A percentile compares a stretch with the other conserved stretches of the same genome.
Evolutionary conservation across 805 yeast genomes (phyloP).

Genomic region (Danielia oregonensis): DNA sequence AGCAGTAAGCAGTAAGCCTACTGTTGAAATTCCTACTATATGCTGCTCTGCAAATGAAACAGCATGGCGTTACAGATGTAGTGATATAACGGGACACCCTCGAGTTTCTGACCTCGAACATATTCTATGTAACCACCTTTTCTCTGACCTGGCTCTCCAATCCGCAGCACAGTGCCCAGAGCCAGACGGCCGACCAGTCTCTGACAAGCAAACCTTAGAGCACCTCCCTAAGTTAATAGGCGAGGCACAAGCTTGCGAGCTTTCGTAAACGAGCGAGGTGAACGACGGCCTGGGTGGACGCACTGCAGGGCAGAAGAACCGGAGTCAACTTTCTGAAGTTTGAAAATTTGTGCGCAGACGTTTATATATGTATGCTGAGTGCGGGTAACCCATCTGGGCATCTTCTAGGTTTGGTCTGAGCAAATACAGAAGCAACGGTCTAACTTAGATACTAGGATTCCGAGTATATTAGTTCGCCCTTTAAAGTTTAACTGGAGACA

Average conservation of each 20-base stretch:
- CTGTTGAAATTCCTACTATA: too few species aligned
- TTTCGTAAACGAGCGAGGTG: slow-evolving; percentile 19
- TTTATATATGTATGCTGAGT: not conserved
- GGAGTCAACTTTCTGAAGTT: slow-evolving; percentile 39
- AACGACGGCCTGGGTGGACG: too few species aligned
- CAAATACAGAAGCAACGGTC: slow-evolving; percentile 1
- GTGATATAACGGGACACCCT: slow-evolving; percentile 46
- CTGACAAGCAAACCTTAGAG: slow-evolving; percentile 15
- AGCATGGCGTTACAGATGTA: slow-evolving; percentile 25
- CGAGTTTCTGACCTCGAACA: slow-evolving; percentile 32
- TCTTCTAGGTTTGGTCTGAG: slow-evolving; percentile 1
- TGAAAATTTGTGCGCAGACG: slow-evolving; percentile 5
- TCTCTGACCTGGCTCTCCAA: slow-evolving; percentile 34
- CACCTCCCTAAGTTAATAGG: slow-evolving; percentile 40
- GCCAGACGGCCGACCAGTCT: slow-evolving; percentile 6
- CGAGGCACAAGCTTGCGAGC: slow-evolving; percentile 23
- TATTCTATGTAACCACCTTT: slow-evolving; percentile 40
- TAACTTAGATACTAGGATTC: not conserved
- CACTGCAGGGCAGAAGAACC: too few species aligned
- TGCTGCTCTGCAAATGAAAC: too few species aligned
- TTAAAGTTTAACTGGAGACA: too few species aligned
- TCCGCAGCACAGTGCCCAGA: slow-evolving; percentile 11
- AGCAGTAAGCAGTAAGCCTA: too few species aligned
- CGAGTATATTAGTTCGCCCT: too few species aligned
- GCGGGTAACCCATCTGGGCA: slow-evolving; percentile 18